A percentile compares a stretch with the other conserved stretches of the same genome.
Evolutionary conservation across 495 filamentous ascomycete genomes (phyloP).

Genomic region (Cudoniella acicularis): DNA sequence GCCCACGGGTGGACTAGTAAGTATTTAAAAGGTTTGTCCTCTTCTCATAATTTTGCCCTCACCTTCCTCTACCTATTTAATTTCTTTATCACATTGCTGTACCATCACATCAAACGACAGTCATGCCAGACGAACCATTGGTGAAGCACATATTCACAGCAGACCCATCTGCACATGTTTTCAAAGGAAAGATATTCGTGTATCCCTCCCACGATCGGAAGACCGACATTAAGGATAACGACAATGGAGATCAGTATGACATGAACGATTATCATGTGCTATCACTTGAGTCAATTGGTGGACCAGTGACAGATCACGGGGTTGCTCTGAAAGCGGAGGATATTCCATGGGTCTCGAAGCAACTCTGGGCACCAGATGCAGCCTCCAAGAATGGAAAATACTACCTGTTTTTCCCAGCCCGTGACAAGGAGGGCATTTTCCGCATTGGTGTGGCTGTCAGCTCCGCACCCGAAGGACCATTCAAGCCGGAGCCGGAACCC

Average conservation of each 20-base stretch:
- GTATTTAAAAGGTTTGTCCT: background rate
- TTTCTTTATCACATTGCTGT: background rate
- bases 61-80: background rate
- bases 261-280: slow-evolving; percentile 72
- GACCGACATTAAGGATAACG: slow-evolving; percentile 61
- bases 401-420: slow-evolving; percentile 62
- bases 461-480: slow-evolving; percentile 53
- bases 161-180: slow-evolving; percentile 53
- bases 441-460: slow-evolving; percentile 59
- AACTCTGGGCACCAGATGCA: slow-evolving; percentile 64
- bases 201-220: slow-evolving; percentile 65
- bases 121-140: slow-evolving; percentile 38
- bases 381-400: slow-evolving; percentile 57
- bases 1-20: background rate
- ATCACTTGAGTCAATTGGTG: slow-evolving; percentile 44
- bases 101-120: background rate
- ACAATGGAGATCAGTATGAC: slow-evolving; percentile 80
- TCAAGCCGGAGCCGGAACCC: slow-evolving; percentile 34
- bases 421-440: slow-evolving; percentile 57
- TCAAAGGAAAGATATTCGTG: slow-evolving; percentile 58
- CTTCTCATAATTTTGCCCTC: background rate
- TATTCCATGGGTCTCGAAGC: slow-evolving; percentile 60
- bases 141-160: slow-evolving; percentile 68
- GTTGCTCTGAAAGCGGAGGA: slow-evolving; percentile 47
- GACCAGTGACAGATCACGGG: slow-evolving; percentile 56